Evolutionary conservation across 768 basidiomycete species (phyloP).

Genomic region (Chalciporus pseudorubinellus): DNA sequence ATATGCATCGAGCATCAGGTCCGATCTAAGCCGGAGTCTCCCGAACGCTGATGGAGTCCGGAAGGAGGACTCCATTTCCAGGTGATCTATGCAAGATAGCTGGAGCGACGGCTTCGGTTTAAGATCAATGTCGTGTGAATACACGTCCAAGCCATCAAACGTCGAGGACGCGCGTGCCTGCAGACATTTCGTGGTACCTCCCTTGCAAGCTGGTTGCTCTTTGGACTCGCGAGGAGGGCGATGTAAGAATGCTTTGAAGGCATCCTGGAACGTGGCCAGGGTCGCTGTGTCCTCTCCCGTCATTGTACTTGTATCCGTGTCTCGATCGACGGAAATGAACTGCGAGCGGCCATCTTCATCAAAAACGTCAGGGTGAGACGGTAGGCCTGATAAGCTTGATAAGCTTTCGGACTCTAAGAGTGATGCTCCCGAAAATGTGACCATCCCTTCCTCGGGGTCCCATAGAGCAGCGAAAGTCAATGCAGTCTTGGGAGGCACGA

Average conservation of each 20-base stretch:
- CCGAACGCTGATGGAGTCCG: slow-evolving; percentile 11
- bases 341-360: slow-evolving; percentile 21
- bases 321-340: slow-evolving; percentile 11
- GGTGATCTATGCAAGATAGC: slow-evolving; percentile 17
- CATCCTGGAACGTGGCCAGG: slow-evolving; percentile 27
- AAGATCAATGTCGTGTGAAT: slow-evolving; percentile 23
- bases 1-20: slow-evolving; percentile 20
- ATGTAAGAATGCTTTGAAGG: slow-evolving; percentile 28
- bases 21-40: slow-evolving; percentile 18
- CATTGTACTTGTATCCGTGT: slow-evolving; percentile 3
- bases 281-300: slow-evolving; percentile 24
- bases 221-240: slow-evolving; percentile 21
- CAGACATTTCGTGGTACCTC: slow-evolving; percentile 5
- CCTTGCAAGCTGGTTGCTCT: slow-evolving; percentile 16
- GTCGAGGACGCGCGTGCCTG: slow-evolving; percentile 32
- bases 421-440: slow-evolving; percentile 53
- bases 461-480: slow-evolving; percentile 60
- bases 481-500: slow-evolving; percentile 53
- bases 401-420: slow-evolving; percentile 36
- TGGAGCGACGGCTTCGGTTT: slow-evolving; percentile 19
- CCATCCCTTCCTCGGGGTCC: slow-evolving; percentile 56
- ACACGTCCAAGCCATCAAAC: slow-evolving; percentile 30
- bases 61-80: slow-evolving; percentile 21
- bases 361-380: slow-evolving; percentile 8
- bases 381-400: slow-evolving; percentile 8